Percentiles rank a stretch among this genome's conserved stretches.
Conservation (phyloP, 2,329 filamentous ascomycete species). For the Neonectria coccinea region DNA sequence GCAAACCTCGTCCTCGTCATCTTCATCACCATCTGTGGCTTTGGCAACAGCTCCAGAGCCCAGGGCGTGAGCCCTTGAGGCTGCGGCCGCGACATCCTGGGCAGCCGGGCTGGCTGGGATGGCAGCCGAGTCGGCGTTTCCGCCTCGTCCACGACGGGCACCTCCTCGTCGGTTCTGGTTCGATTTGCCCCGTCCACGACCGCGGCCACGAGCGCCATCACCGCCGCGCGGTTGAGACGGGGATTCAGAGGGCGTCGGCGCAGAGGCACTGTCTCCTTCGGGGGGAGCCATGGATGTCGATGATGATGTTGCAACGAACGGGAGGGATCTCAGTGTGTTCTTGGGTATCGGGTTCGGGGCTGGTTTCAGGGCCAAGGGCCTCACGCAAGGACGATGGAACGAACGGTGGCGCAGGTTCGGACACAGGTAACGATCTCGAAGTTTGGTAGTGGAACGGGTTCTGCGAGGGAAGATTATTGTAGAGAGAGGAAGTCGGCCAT, state of each 20-base stretch:
- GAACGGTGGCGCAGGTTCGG: not conserved
- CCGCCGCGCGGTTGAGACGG: constrained; percentile 37
- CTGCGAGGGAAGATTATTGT: constrained; percentile 11
- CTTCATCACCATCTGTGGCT: constrained; percentile 52
- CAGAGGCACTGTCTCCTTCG: constrained; percentile 32
- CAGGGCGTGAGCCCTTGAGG: constrained; percentile 53
- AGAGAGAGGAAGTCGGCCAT: constrained; percentile 33
- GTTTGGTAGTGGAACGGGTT: constrained; percentile 6
- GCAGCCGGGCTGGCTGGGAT: constrained; percentile 47
- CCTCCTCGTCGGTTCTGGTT: constrained; percentile 54
- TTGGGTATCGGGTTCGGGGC: not conserved
- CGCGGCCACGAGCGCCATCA: constrained; percentile 51
- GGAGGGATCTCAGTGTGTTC: constrained; percentile 1
- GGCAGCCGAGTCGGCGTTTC: constrained; percentile 37
- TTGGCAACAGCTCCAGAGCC: constrained; percentile 41
- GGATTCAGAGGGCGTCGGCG: constrained; percentile 32
- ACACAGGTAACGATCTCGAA: constrained; percentile 1
- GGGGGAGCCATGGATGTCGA: constrained; percentile 34
- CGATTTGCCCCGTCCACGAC: constrained; percentile 57
- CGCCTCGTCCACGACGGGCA: constrained; percentile 48
- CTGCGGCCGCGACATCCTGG: constrained; percentile 48
- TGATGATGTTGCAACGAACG: constrained; percentile 5
- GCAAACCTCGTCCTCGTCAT: constrained; percentile 84
- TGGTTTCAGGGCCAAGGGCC: constrained; percentile 11
- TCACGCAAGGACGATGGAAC: not conserved